Evolutionary conservation across 768 basidiomycete genomes (phyloP), one percentile per base, ranked within the genome.

Genomic region (Collybia sp.): DNA sequence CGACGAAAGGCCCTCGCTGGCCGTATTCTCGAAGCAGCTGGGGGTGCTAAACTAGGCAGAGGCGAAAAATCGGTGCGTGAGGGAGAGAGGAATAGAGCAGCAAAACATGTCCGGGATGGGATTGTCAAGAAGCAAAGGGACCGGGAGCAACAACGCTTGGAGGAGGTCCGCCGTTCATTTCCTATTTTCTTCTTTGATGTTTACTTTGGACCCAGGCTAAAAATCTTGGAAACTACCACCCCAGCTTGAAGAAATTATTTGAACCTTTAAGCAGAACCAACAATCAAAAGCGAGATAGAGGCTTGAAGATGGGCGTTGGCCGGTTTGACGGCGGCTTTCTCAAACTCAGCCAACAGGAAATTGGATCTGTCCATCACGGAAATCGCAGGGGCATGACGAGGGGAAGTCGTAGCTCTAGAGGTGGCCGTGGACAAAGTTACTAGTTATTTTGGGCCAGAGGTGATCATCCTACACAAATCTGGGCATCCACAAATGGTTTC

Each of bases 171-270:
- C 36, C 36, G 60, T 55, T 58, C 16, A 52, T 42, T 3, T 30
- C 42, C 17, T 15, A n/a, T 30, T 45, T 35, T 40, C n/a, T n/a
- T 32, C 12, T 15, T 20, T 8, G 13, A 44, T 35, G 41, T 42
- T 39, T 43, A 31, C 34, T 53, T 51, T 40, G 52, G 48, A 11
- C 46, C 30, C 45, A 93, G 90, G 88, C 88, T 5, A 93, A 91
- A 65, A 77, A 86, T 51, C 51, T 88, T 50, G 90, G 90, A 13
- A 92, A 90, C 60, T 93, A 91, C 59, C 88, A 93, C 54, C 88
- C 86, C 33, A 70, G 74, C 3, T 66, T 92, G 45, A 93, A 90
- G 61, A 80, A 75, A 48, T 51, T 84, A 6, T 88, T 82, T 55
- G 77, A 77, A 44, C 49, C 55, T 15, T 57, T 61, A 15, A 56